Evolutionary conservation across 371 early-diverging fungal genomes (phyloP), one percentile per base, ranked within the genome.

Genomic region (Lichtheimia ramosa): DNA sequence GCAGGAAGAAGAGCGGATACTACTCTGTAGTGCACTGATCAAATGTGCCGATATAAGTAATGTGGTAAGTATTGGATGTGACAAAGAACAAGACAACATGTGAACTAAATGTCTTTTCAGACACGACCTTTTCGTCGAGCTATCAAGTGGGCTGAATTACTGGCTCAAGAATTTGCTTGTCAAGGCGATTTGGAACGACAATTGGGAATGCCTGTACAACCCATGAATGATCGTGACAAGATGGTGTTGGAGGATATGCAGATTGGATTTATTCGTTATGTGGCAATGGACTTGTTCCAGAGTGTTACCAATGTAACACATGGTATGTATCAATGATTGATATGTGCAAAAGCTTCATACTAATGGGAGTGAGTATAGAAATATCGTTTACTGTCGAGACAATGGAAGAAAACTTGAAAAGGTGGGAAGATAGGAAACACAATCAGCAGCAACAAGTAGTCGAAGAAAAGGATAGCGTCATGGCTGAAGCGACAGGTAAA

Each of bases 31-130:
- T 24, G 85, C 84, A 2, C 67, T 92, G 15, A 87, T 92, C 67
- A 92, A 92, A 69, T 91, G 90, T 71, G 87, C 92, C 2, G 92
- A 92, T 54, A 86, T 92, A 53, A 85, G 87, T 58, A 92, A 92
- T 62, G 80, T 77, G 56, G 82, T 79, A 75, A 49, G 82, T 71
- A 39, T n/a, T 4, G 34, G 34, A 34, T 34, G 34, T 10, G 34
- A 8, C 10, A 1, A 28, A 5, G 28, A 34, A 10, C 0, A 8
- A 1, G 34, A 34, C 10, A 34, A 0, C 10, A 34, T 8, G 34
- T 52, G 13, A n/a, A 10, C 24, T 34, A 3, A n/a, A 52, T 23
- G 18, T n/a, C n/a, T 34, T 0, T 6, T 34, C 24, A 41, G 83
- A 73, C 84, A 34, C 66, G 83, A 28, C 84, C 86, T 12, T 82